A percentile compares a stretch with the other conserved stretches of the same genome.
Conservation (phyloP, 805 yeast genomes). For the Lipomyces chichibuensis region DNA sequence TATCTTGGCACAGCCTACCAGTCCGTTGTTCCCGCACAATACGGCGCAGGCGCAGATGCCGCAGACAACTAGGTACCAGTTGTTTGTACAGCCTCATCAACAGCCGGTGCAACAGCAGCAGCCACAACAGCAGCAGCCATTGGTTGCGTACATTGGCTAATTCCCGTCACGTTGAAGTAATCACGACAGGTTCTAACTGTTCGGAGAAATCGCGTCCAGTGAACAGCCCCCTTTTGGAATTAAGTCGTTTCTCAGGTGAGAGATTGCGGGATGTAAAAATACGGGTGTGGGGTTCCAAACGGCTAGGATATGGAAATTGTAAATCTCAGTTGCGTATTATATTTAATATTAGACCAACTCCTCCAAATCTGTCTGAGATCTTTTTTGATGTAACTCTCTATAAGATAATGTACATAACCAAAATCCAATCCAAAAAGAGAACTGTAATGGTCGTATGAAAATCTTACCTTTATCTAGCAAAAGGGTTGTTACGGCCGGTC, state of each 20-base stretch:
- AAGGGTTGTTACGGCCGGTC: background rate
- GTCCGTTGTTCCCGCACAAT: background rate
- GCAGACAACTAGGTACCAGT: background rate
- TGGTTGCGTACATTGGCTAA: background rate
- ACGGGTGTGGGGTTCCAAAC: no score
- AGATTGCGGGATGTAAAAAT: no score
- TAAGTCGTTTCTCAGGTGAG: no score
- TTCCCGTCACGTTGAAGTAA: background rate
- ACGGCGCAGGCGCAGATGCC: background rate
- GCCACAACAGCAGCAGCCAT: constrained; percentile 17
- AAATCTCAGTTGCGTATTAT: background rate
- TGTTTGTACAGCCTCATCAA: constrained; percentile 10
- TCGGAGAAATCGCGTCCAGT: background rate
- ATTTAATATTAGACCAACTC: background rate
- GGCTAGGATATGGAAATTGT: no score
- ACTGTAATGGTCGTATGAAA: background rate
- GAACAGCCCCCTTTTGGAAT: background rate
- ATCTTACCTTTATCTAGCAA: background rate
- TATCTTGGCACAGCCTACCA: background rate
- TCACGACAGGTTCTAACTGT: background rate
- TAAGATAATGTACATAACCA: background rate
- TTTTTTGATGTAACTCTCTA: background rate
- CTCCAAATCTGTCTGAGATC: background rate
- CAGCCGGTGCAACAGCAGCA: constrained; percentile 20
- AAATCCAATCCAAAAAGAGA: background rate